Evolutionary conservation across 2,329 filamentous ascomycete genomes (phyloP).

Genomic region (Aureobasidium namibiae): DNA sequence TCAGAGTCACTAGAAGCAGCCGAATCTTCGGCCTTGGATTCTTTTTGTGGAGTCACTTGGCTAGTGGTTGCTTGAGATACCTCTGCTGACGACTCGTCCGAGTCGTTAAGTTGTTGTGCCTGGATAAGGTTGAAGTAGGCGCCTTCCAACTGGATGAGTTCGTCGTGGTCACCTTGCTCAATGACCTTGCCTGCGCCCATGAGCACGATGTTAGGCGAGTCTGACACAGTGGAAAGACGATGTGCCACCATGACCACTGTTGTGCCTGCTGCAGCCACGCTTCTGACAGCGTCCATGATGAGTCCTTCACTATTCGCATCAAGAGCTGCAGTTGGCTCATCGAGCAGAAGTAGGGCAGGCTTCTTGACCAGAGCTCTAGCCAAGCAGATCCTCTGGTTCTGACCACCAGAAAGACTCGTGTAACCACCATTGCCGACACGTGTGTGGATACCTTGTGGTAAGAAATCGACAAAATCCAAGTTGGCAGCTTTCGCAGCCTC

Average conservation of each 20-base stretch:
- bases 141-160: constrained; percentile 31
- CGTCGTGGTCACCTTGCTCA: constrained; percentile 53
- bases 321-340: constrained; percentile 39
- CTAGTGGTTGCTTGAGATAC: background rate
- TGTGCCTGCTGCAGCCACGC: constrained; percentile 38
- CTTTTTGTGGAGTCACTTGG: constrained; percentile 51
- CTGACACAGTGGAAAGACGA: constrained; percentile 66
- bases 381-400: constrained; percentile 39
- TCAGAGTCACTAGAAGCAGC: constrained; percentile 34
- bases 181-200: constrained; percentile 59
- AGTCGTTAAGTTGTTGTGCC: constrained; percentile 12
- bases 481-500: constrained; percentile 31
- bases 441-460: constrained; percentile 38
- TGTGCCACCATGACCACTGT: constrained; percentile 68
- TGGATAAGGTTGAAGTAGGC: constrained; percentile 15
- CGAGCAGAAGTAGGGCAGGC: constrained; percentile 38
- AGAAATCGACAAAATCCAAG: constrained; percentile 36
- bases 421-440: constrained; percentile 33
- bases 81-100: background rate
- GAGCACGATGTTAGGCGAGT: constrained; percentile 72
- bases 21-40: constrained; percentile 37
- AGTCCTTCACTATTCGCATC: constrained; percentile 36
- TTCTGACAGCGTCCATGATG: constrained; percentile 36
- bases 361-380: constrained; percentile 38
- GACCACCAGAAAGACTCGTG: constrained; percentile 36